Conservation (phyloP, 2,329 filamentous ascomycete species). For the Xylaria sp. region DNA sequence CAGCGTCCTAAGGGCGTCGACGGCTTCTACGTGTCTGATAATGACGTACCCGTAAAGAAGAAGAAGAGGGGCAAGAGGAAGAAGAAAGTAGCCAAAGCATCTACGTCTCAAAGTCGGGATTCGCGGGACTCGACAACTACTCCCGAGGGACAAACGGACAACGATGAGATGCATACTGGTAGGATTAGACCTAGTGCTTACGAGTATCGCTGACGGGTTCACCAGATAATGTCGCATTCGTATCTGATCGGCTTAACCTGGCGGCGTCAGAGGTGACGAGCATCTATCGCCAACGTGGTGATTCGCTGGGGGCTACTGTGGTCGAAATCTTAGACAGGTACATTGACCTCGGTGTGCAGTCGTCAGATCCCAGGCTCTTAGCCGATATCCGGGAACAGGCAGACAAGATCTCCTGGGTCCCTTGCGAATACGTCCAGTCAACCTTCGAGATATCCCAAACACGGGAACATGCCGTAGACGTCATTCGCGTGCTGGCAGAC, state of each 20-base stretch:
- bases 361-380: slow-evolving; percentile 36
- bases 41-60: slow-evolving; percentile 42
- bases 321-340: slow-evolving; percentile 49
- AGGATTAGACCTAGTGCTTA: slow-evolving; percentile 11
- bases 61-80: slow-evolving; percentile 45
- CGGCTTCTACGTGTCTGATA: slow-evolving; percentile 68
- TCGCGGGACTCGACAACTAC: slow-evolving; percentile 1
- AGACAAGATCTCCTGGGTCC: slow-evolving; percentile 46
- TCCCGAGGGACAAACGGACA: slow-evolving; percentile 10
- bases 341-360: slow-evolving; percentile 41
- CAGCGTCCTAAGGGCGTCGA: slow-evolving; percentile 76
- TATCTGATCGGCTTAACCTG: slow-evolving; percentile 48
- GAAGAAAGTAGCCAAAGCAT: slow-evolving; percentile 23
- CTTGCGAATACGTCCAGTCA: slow-evolving; percentile 46
- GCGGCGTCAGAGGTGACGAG: slow-evolving; percentile 44
- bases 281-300: slow-evolving; percentile 44
- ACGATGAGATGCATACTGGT: slow-evolving; percentile 25
- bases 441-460: slow-evolving; percentile 45
- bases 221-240: slow-evolving; percentile 46
- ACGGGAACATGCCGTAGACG: slow-evolving; percentile 37
- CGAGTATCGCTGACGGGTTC: slow-evolving; percentile 12
- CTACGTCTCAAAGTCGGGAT: slow-evolving; percentile 7
- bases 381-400: slow-evolving; percentile 39
- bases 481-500: slow-evolving; percentile 46
- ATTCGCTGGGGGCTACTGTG: slow-evolving; percentile 45